Evolutionary conservation across 345 rosid species (phyloP), one percentile per base, ranked within the genome.

Genomic region (Salix purpurea): DNA sequence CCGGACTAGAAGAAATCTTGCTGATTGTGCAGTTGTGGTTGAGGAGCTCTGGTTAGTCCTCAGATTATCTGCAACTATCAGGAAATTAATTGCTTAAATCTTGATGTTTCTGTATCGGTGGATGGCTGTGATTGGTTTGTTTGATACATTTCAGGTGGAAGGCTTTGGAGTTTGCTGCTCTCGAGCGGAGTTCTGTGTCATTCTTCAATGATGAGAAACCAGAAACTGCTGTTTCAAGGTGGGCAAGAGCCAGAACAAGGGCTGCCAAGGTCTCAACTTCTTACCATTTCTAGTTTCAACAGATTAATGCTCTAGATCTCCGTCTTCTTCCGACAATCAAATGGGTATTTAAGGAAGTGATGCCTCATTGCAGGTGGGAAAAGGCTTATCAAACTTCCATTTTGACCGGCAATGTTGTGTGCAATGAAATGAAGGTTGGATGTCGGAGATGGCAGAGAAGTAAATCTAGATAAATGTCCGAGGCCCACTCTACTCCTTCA

Each of bases 181-280:
- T 85, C 1, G 88, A 86, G 82, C 87, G 83, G 62, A 90, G 92
- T 82, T 87, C 86, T 7, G 89, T 90, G 8, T 91, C 91, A 0
- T 91, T 90, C 79, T 91, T 88, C 73, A 76, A 86, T 67, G 83
- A 65, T 37, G 90, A 88, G 62, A 92, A 91, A 86, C 91, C 89
- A 0, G 99, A 95, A 85, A 81, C 94, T 10, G 97, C 97, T 18
- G 84, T 82, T 66, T 91, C 97, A 24, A 87, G 93, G 69, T 95
- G 99, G 97, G 89, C 97, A 54, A 90, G 99, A 77, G 99, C 99
- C 21, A 87, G 92, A 70, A 95, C 90, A 24, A 90, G 96, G 84
- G 99, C 94, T 48, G 97, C 99, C 62, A 93, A 95, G 92, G 97
- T 91, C 74, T 5, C 18, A 24, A 39, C 18, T 34, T n/a, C 48